A percentile compares a stretch with the other conserved stretches of the same genome.
These are phyloP conservation scores for Salvia miltiorrhiza DNA, from an alignment of 257 asterid species.

Conservation along the genomic window DNA sequence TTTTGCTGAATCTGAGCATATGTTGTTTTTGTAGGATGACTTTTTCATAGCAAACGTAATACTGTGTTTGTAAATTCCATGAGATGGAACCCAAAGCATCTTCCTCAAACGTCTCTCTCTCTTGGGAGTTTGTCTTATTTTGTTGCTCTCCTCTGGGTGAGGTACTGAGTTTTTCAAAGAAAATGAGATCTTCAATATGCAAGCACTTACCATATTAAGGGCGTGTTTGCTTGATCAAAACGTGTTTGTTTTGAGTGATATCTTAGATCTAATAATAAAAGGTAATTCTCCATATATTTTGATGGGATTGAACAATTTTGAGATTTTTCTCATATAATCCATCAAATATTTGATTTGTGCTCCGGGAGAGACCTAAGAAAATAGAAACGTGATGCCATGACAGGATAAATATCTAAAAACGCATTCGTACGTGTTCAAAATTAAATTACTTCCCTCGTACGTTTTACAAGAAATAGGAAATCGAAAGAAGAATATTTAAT, in stretches of 20 bases:
- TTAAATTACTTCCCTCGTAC: neutral
- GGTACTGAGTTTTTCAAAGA: neutral
- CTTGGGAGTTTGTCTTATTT: neutral
- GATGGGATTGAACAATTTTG: no score
- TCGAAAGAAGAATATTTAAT: neutral
- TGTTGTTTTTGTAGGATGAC: neutral
- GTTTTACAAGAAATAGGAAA: conserved; percentile 19
- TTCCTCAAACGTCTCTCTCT: neutral
- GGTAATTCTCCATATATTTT: no score
- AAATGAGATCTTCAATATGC: neutral
- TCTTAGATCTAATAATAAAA: no score
- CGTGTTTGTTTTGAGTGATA: no score
- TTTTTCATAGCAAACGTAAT: neutral
- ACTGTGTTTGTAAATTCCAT: neutral
- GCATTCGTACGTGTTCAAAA: neutral
- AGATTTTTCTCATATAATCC: no score
- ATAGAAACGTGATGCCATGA: neutral
- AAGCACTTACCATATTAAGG: no score
- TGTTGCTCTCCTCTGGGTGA: neutral
- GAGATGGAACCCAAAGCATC: neutral
- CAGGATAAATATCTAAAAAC: no score
- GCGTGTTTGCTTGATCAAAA: no score
- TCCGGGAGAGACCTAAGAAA: neutral
- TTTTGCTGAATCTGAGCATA: neutral
- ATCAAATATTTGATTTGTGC: neutral